phyloP scores from a whole-genome alignment of 2,329 filamentous ascomycete genomes.

The Byssoonygena ceratinophila region DNA sequence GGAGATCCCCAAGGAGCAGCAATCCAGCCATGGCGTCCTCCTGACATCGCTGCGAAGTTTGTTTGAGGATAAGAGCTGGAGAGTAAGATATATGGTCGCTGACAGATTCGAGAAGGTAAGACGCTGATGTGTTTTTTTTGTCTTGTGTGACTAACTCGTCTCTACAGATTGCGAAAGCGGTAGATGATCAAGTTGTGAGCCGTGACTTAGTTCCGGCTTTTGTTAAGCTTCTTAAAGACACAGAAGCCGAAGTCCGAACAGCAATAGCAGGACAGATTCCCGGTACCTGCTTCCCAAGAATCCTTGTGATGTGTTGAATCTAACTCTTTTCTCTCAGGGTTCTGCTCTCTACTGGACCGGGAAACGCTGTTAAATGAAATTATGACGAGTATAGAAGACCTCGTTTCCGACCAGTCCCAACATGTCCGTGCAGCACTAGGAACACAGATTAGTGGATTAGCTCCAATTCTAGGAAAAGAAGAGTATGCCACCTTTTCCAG shows the following conservation, averaged over 20 bases:
- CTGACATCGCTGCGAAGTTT: slow-evolving; percentile 80
- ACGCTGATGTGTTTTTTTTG: background rate
- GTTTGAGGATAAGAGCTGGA: slow-evolving; percentile 99
- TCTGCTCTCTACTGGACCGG: slow-evolving; percentile 81
- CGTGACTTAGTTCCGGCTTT: slow-evolving; percentile 93
- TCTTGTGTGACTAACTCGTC: slow-evolving; percentile 10
- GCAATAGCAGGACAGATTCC: slow-evolving; percentile 96
- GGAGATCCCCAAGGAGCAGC: slow-evolving; percentile 94
- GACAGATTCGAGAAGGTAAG: slow-evolving; percentile 92
- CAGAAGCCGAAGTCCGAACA: slow-evolving; percentile 92
- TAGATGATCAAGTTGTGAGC: slow-evolving; percentile 91
- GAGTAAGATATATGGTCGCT: slow-evolving; percentile 97
- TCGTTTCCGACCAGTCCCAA: slow-evolving; percentile 91
- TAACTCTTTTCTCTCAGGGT: slow-evolving; percentile 48
- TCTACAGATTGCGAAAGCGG: slow-evolving; percentile 86
- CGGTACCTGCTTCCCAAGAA: slow-evolving; percentile 37
- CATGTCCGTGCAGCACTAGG: slow-evolving; percentile 92
- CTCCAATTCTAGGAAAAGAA: slow-evolving; percentile 93
- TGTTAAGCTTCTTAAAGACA: slow-evolving; percentile 94
- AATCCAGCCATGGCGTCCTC: slow-evolving; percentile 87
- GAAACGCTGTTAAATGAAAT: slow-evolving; percentile 86
- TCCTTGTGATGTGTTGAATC: background rate
- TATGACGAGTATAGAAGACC: slow-evolving; percentile 90
- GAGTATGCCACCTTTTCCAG: slow-evolving; percentile 51
- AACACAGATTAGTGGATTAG: slow-evolving; percentile 92